A percentile compares a stretch with the other conserved stretches of the same genome.
phyloP scores from a whole-genome alignment of 2,329 filamentous ascomycete species.

The Penicillium italicum region DNA sequence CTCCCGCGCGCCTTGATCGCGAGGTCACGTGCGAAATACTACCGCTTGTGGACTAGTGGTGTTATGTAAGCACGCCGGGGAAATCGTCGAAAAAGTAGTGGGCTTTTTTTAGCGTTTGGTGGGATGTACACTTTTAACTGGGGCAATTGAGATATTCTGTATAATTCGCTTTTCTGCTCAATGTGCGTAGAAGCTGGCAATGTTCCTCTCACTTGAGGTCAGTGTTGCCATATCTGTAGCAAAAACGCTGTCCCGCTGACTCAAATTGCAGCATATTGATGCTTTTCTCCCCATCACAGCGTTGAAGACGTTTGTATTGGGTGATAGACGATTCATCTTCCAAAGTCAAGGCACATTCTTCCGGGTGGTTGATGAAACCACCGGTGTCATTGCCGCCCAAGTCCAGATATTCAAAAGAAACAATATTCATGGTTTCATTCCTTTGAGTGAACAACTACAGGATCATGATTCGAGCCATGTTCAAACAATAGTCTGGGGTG shows the following conservation, averaged over 20 bases:
- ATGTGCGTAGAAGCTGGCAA: constrained; percentile 20
- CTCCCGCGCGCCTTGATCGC: constrained; percentile 6
- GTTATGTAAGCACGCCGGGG: constrained; percentile 3
- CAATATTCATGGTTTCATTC: constrained; percentile 40
- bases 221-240: constrained; percentile 11
- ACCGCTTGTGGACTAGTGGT: constrained; percentile 16
- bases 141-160: constrained; percentile 6
- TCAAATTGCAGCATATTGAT: constrained; percentile 36
- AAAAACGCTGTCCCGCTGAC: constrained; percentile 20
- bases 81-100: constrained; percentile 9
- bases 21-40: constrained; percentile 25
- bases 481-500: constrained; percentile 65
- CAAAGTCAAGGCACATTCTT: constrained; percentile 40
- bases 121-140: constrained; percentile 7
- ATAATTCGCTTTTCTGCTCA: constrained; percentile 6
- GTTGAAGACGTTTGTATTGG: constrained; percentile 32
- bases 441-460: constrained; percentile 21
- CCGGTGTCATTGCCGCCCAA: constrained; percentile 28
- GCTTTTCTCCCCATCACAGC: constrained; percentile 45
- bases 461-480: constrained; percentile 11
- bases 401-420: constrained; percentile 36
- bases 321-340: constrained; percentile 31
- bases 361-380: constrained; percentile 32
- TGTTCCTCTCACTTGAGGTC: constrained; percentile 33
- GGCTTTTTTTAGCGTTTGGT: constrained; percentile 12